These are phyloP conservation scores for Leccinum subtestaceum DNA, from an alignment of 768 basidiomycete species.

Conservation along the genomic window DNA sequence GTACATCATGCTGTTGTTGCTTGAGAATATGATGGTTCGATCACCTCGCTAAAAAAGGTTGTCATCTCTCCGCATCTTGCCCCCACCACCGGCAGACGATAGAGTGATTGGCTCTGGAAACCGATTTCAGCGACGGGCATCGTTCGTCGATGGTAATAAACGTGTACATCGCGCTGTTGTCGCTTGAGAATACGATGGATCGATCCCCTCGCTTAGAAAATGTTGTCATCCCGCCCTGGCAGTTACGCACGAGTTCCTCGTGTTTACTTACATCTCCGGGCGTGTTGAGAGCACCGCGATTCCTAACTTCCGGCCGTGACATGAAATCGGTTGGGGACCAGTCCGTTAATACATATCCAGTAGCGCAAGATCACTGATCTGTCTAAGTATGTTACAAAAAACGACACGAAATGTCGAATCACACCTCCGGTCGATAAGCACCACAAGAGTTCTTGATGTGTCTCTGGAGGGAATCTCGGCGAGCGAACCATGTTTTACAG, in stretches of 20 bases:
- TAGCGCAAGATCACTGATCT: background rate
- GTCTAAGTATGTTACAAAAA: background rate
- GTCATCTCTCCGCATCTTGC: background rate
- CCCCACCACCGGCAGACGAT: too few species aligned
- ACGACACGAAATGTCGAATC: background rate
- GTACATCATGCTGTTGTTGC: background rate
- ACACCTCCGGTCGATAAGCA: background rate
- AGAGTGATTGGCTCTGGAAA: too few species aligned
- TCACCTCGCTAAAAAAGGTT: background rate
- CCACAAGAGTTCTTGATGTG: constrained; percentile 22
- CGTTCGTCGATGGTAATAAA: too few species aligned
- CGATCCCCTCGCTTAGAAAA: background rate
- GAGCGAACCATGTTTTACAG: constrained; percentile 27
- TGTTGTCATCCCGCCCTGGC: background rate
- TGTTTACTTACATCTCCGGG: background rate
- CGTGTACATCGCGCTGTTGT: background rate
- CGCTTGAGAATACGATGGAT: too few species aligned
- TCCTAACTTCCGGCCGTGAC: too few species aligned
- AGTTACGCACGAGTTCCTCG: background rate
- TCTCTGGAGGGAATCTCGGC: constrained; percentile 25
- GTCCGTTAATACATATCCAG: background rate
- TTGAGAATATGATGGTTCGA: too few species aligned
- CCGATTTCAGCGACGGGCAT: too few species aligned
- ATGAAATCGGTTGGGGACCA: background rate
- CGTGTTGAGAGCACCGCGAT: background rate